A percentile compares a stretch with the other conserved stretches of the same genome.
phyloP scores from a whole-genome alignment of 2,329 filamentous ascomycete species.

The Dothidotthia symphoricarpi region DNA sequence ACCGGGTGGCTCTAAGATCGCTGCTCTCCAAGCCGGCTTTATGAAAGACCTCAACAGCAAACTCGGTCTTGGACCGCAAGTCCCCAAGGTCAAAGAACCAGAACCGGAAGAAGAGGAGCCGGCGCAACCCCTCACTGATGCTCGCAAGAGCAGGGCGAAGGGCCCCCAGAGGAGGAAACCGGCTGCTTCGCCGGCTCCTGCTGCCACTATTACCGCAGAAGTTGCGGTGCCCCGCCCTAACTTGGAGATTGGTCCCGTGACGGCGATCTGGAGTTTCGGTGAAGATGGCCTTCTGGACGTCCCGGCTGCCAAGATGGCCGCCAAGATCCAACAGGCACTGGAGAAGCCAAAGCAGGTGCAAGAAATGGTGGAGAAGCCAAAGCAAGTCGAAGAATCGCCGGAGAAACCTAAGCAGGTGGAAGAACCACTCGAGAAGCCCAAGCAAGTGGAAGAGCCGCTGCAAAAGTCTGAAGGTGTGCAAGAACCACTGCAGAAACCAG shows the following conservation, averaged over 20 bases:
- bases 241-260: conserved; percentile 28
- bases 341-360: conserved; percentile 7
- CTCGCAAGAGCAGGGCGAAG: conserved; percentile 83
- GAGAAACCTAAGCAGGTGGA: not conserved
- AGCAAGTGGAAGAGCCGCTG: conserved; percentile 1
- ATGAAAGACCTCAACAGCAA: conserved; percentile 91
- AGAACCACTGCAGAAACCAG: not conserved
- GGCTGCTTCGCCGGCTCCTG: conserved; percentile 57
- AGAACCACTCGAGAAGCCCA: not conserved
- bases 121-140: conserved; percentile 80
- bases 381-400: not conserved
- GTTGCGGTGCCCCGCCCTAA: conserved; percentile 24
- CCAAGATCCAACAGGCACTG: conserved; percentile 26
- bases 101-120: conserved; percentile 59
- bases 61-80: conserved; percentile 80
- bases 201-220: conserved; percentile 42
- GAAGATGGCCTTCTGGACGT: conserved; percentile 36
- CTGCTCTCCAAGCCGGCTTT: conserved; percentile 85
- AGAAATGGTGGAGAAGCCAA: conserved; percentile 6
- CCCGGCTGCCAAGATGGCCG: conserved; percentile 31
- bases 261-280: conserved; percentile 38
- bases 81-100: conserved; percentile 71
- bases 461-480: conserved; percentile 2
- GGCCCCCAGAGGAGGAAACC: conserved; percentile 78
- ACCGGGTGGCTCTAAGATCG: conserved; percentile 81